Percentiles rank a stretch among this genome's conserved stretches.
phyloP scores from a whole-genome alignment of 768 basidiomycete genomes.

The Tulasnella sp. region DNA sequence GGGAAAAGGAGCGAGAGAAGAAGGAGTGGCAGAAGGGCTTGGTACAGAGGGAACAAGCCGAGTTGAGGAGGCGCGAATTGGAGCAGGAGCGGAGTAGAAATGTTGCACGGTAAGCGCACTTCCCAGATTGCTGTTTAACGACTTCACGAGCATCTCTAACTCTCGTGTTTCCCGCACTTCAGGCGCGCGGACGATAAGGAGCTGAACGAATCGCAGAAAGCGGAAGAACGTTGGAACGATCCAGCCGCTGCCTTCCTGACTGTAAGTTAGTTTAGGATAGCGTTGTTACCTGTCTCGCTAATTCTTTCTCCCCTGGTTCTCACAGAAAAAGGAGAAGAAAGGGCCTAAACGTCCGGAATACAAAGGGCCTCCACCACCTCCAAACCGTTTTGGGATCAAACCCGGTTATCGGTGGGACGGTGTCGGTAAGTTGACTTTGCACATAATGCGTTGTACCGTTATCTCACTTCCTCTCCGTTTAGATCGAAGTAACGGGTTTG shows the following conservation, averaged over 20 bases:
- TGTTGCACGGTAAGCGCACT: conserved; percentile 52
- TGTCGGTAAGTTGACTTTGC: conserved; percentile 52
- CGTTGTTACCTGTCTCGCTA: neutral
- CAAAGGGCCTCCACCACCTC: conserved; percentile 76
- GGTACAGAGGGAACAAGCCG: conserved; percentile 75
- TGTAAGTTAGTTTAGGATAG: conserved; percentile 39
- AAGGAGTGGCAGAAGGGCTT: conserved; percentile 99
- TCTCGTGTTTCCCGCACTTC: neutral
- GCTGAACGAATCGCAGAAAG: conserved; percentile 75
- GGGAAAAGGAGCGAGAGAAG: conserved; percentile 80
- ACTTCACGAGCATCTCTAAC: neutral
- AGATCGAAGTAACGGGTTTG: conserved; percentile 2
- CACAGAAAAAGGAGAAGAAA: conserved; percentile 64
- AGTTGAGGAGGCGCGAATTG: conserved; percentile 54
- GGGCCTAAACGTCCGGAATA: conserved; percentile 80
- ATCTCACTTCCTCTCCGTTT: neutral
- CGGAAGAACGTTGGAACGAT: conserved; percentile 88
- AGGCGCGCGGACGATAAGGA: conserved; percentile 69
- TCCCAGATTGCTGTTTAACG: neutral
- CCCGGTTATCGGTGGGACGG: conserved; percentile 99
- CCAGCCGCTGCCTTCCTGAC: conserved; percentile 93
- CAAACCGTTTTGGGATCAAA: conserved; percentile 90
- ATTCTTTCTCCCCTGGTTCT: neutral
- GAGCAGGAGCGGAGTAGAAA: conserved; percentile 57
- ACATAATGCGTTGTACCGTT: neutral